Percentiles rank a stretch among this genome's conserved stretches.
phyloP scores from a whole-genome alignment of 441 rosid genomes.

The Pelargonium myrrhifolium region DNA sequence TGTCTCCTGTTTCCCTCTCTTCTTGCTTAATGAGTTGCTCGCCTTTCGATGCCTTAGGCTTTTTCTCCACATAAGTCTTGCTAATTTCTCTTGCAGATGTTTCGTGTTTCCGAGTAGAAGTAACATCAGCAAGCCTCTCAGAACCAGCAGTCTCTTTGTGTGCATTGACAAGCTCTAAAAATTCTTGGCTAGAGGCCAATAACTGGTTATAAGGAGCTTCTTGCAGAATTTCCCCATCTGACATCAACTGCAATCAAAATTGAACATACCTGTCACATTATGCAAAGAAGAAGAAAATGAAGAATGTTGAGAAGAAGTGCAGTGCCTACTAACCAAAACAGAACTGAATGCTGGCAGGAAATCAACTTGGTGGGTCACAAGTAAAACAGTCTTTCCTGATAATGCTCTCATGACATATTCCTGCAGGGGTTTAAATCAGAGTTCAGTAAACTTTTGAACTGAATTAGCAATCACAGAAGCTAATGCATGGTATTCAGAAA shows the following conservation, averaged over 20 bases:
- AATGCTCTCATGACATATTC: conserved; percentile 82
- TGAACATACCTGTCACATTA: neutral
- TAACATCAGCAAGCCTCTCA: conserved; percentile 41
- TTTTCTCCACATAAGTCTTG: conserved; percentile 36
- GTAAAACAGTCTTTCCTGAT: conserved; percentile 59
- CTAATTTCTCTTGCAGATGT: conserved; percentile 45
- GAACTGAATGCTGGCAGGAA: conserved; percentile 86
- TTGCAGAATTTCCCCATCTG: conserved; percentile 71
- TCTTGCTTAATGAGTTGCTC: conserved; percentile 75
- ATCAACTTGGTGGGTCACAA: conserved; percentile 96
- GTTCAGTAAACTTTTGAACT: conserved; percentile 7
- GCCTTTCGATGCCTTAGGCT: conserved; percentile 38
- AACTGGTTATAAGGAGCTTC: conserved; percentile 75
- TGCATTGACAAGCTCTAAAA: conserved; percentile 85
- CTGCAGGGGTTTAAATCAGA: conserved; percentile 38
- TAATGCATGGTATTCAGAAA: neutral
- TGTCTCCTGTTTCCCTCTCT: conserved; percentile 79
- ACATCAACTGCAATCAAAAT: conserved; percentile 59
- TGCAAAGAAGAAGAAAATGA: neutral
- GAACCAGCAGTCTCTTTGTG: conserved; percentile 94
- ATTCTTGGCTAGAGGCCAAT: conserved; percentile 55
- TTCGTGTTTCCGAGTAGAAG: conserved; percentile 25
- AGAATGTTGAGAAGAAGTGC: neutral
- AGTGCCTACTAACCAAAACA: conserved; percentile 67
- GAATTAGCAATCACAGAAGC: neutral